Base-by-base conservation (phyloP, 768 basidiomycete species). In the Termitomyces sp. region DNA sequence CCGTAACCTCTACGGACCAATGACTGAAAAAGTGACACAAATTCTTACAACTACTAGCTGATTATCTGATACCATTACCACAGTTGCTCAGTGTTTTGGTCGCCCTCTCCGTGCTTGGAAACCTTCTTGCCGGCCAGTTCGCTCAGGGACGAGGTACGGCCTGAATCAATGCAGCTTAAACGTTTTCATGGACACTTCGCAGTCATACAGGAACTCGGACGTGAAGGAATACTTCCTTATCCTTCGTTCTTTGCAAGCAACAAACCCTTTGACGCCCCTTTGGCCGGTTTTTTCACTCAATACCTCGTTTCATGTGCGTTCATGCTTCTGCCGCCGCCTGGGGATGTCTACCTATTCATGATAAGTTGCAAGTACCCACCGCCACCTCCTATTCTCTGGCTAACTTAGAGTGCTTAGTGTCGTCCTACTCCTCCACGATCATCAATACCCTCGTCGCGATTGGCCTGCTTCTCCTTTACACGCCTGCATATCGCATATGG, bases 201-300 rank as follows among this genome's bases (percentile, higher is more conserved):
- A 88, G 87, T 88, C 10, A 79, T 88, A 9, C 88, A 90, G 65
- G 88, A 89, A 67, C 75, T 89, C 4, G 88, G 87, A 0, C 76
- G 87, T 14, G 87, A 90, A 63, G 88, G 86, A 1, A 74, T 88
- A 26, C 71, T 90, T 8, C 88, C 88, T 0, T 84, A 71, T 61
- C 81, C 90, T 0, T 74, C 76, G 1, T 79, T 88, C 66, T 88
- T 90, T 61, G 81, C 87, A 1, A 86, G 83, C 65, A 88, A 82
- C 66, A 82, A 82, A 60, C 89, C 88, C 0, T 91, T 87, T 69
- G 73, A 77, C 57, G 81, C 88, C 0, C 90, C 90, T 0, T 67
- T 86, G 1, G 74, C 81, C 0, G 88, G 86, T 0, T 72, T 92
- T 4, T 77, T 84, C 47, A 72, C 77, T 0, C 87, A 88, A 62